Evolutionary conservation across 805 yeast genomes (phyloP), one percentile per base, ranked within the genome.

Genomic region (Suhomyces emberorum): DNA sequence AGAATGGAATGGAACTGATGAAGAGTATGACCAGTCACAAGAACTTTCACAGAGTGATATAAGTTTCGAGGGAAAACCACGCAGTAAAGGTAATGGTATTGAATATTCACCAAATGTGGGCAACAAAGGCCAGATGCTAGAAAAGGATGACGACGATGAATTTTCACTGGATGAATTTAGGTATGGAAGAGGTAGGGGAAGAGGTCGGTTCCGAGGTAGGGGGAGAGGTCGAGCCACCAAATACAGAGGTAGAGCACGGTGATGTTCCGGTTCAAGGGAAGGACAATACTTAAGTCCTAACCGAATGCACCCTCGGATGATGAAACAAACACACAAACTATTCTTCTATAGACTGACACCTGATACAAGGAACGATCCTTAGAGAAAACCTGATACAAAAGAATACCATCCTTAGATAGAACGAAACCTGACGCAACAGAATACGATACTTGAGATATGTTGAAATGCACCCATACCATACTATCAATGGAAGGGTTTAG

Each of bases 171-270:
- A 8, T 16, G 29, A n/a, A 4, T 26, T 14, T 18, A 29, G 14
- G 30, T 24, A 23, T 15, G 33, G 42, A 11, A 32, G 38, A 9
- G 18, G 46, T 15, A 45, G 50, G 15, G 25, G 25, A 7, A 20
- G 50, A 17, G 50, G 42, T 5, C 32, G 43, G 15, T 39, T 34
- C 7, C 31, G 48, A 7, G 45, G 48, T 7, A 32, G 55, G 35
- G 38, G 44, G 9, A 39, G 42, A 19, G 32, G 36, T 4, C 8
- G 28, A 16, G 35, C 34, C n/a, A 26, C 25, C 12, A 28, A 34
- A 14, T 41, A 35, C 38, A 37, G 49, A 43, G 39, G 45, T 31
- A 30, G 46, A 29, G 42, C 36, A 28, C n/a, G 32, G 8, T 28
- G 18, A 8, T n/a, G n/a, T n/a, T n/a, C n/a, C n/a, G n/a, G n/a